phyloP scores from a whole-genome alignment of 129 eudicot genomes.

The Flaveria trinervia region DNA sequence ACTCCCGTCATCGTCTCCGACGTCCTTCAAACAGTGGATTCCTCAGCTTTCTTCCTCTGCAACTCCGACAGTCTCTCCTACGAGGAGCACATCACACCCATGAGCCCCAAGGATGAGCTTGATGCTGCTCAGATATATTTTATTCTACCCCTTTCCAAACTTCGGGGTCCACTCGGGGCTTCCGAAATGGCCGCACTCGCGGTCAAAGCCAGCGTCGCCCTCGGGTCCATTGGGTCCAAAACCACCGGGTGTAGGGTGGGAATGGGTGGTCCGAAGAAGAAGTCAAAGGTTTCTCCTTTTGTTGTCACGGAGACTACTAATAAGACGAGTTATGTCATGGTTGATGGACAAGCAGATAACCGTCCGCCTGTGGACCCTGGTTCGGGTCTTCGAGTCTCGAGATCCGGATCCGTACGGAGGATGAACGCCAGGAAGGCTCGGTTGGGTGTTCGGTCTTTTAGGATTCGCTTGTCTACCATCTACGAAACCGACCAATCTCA shows the following conservation, averaged over 20 bases:
- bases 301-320: constrained; percentile 39
- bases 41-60: constrained; percentile 48
- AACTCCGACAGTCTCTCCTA: constrained; percentile 62
- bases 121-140: constrained; percentile 68
- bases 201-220: constrained; percentile 71
- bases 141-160: constrained; percentile 45
- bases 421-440: constrained; percentile 30
- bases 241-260: no score
- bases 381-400: constrained; percentile 25
- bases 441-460: constrained; percentile 43
- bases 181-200: constrained; percentile 85
- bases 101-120: constrained; percentile 38
- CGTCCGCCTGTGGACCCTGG: not conserved
- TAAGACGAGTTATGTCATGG: constrained; percentile 37
- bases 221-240: constrained; percentile 26
- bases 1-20: constrained; percentile 41
- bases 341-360: constrained; percentile 18
- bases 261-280: not conserved
- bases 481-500: constrained; percentile 20
- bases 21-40: constrained; percentile 19
- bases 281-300: constrained; percentile 37
- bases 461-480: constrained; percentile 36
- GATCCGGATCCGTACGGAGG: constrained; percentile 39
- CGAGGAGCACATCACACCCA: constrained; percentile 47
- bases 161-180: constrained; percentile 48